Evolutionary conservation across 805 yeast species (phyloP), one percentile per base, ranked within the genome.

Genomic region (Kregervanrija fluxuum): DNA sequence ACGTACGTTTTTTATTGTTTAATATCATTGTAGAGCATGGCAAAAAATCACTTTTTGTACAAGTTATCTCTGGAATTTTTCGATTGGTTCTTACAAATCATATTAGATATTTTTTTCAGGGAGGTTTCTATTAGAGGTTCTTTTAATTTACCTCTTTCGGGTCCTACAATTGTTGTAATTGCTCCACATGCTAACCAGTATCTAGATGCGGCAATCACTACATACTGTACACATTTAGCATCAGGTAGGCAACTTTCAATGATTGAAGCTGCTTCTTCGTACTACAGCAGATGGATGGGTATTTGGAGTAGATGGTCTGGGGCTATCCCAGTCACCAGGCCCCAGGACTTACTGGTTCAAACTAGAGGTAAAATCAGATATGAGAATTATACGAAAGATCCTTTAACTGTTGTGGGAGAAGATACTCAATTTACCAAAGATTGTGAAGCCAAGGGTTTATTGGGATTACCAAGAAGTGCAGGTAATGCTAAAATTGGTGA

Each of bases 171-270:
- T 44, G 82, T 93, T 50, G 98, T 93, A 33, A 95, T 93, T 10
- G 99, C 96, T 2, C 98, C 98, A 1, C 99, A 91, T 67, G 95
- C 96, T n/a, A 87, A 87, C 59, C 95, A 87, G 56, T 85, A 85
- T 50, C 79, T 85, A 33, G 83, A 77, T 53, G 69, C 68, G 5
- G 77, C 89, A 22, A 71, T 93, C 40, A 69, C 87, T 31, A 80
- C 86, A 75, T 78, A 82, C 38, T 86, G 83, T 52, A 86, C 86
- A 15, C 74, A 80, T 54, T 68, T 70, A 41, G 79, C 78, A 46
- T 74, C 84, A 2, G 74, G 79, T 8, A 71, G 96, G 49, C 68
- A 91, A 36, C 75, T 86, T 12, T 77, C 88, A 15, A 89, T 90
- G 59, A 68, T 91, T 50, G 85, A 89, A 49, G 99, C 99, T 8